These are phyloP conservation scores for Pyrenophora seminiperda DNA, from an alignment of 2,329 filamentous ascomycete species.

Conservation along the genomic window DNA sequence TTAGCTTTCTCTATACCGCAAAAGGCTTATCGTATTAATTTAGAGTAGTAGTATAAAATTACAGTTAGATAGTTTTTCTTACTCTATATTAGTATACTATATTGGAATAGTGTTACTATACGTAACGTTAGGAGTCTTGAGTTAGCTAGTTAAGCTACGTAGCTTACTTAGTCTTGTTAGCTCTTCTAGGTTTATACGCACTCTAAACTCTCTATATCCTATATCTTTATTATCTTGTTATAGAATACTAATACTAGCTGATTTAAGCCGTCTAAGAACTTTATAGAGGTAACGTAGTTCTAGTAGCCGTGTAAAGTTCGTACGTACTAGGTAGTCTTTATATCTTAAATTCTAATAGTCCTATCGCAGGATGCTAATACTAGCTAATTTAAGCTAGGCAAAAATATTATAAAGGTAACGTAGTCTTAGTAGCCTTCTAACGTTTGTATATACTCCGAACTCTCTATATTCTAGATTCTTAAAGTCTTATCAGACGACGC, in stretches of 20 bases:
- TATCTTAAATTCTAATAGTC: conserved; percentile 28
- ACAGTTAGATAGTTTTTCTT: too few species aligned
- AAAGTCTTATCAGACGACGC: conserved; percentile 3
- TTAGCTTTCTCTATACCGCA: too few species aligned
- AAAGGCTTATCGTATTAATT: too few species aligned
- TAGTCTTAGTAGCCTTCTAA: conserved; percentile 20
- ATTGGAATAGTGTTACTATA: background rate
- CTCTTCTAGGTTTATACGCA: background rate
- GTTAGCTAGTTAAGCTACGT: background rate
- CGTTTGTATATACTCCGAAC: conserved; percentile 5
- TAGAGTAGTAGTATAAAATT: too few species aligned
- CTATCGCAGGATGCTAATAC: conserved; percentile 23
- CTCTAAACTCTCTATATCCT: too few species aligned
- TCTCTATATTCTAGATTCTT: conserved; percentile 14
- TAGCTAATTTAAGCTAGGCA: conserved; percentile 19
- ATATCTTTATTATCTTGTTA: background rate
- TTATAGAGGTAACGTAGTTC: background rate
- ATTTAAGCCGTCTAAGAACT: background rate
- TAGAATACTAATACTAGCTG: background rate
- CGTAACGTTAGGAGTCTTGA: background rate
- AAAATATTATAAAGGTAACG: conserved; percentile 25
- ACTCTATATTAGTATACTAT: background rate
- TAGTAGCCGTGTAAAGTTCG: background rate
- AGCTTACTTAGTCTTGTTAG: background rate
- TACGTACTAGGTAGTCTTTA: too few species aligned